Conservation (phyloP, 331 rosid species). For the Stylosanthes scabra region DNA sequence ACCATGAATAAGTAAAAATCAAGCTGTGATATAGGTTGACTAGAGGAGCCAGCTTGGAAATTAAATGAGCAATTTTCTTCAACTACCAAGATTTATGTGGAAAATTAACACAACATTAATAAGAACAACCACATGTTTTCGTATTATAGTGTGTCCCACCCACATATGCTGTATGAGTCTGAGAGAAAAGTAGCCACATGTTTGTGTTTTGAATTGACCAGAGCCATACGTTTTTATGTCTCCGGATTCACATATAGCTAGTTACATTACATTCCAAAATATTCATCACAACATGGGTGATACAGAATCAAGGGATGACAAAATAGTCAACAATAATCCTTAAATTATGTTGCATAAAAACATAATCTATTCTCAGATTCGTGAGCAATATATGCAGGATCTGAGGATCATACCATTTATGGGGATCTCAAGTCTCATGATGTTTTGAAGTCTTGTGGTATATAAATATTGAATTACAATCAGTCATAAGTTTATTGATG, state of each 20-base stretch:
- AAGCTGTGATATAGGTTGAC: background rate
- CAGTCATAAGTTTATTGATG: no score
- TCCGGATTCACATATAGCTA: background rate
- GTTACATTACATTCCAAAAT: background rate
- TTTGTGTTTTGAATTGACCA: background rate
- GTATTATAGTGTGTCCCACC: background rate
- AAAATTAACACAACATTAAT: background rate
- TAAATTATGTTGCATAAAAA: no score
- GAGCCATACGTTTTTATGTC: background rate
- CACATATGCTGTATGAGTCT: background rate
- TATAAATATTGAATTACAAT: no score
- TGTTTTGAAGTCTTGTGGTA: no score
- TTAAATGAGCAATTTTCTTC: background rate
- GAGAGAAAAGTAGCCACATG: background rate
- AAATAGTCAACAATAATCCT: no score
- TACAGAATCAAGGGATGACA: background rate
- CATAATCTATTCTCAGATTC: no score
- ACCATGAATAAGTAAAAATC: background rate
- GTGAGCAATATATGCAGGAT: no score
- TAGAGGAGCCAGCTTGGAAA: background rate
- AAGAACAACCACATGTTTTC: background rate
- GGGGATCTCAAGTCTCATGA: no score
- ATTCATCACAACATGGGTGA: background rate
- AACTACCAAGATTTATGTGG: background rate
- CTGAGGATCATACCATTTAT: no score